phyloP scores from a whole-genome alignment of 2,329 filamentous ascomycete species.

The Alternaria burnsii region DNA sequence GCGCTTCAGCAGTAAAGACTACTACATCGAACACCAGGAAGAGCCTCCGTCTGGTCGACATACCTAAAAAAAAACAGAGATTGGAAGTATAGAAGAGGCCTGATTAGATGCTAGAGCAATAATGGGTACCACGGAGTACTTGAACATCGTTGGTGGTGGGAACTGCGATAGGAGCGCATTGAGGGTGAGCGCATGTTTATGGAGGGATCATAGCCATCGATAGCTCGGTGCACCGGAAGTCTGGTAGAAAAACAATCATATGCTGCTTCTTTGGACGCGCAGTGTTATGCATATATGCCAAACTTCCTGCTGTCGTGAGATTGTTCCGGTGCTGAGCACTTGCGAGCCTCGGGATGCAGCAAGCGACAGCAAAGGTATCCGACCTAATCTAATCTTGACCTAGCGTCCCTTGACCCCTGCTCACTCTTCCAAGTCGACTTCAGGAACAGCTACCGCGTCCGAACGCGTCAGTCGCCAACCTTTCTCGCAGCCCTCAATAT shows the following conservation, averaged over 20 bases:
- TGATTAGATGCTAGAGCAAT: background rate
- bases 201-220: background rate
- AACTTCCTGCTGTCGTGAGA: background rate
- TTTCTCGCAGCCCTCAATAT: background rate
- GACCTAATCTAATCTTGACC: background rate
- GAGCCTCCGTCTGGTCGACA: constrained; percentile 1
- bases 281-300: background rate
- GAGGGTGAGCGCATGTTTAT: background rate
- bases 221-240: background rate
- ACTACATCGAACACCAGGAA: background rate
- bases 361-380: background rate
- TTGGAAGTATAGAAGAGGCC: background rate
- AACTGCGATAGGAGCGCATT: background rate
- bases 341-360: background rate
- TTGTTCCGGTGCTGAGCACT: background rate
- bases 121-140: background rate
- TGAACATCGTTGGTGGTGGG: background rate
- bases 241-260: background rate
- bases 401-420: background rate
- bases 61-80: background rate
- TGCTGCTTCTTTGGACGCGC: background rate
- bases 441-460: background rate
- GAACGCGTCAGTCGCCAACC: background rate
- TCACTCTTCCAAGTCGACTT: background rate
- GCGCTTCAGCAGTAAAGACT: background rate